Base-by-base conservation (phyloP, 441 rosid species). In the Populus trichocarpa region DNA sequence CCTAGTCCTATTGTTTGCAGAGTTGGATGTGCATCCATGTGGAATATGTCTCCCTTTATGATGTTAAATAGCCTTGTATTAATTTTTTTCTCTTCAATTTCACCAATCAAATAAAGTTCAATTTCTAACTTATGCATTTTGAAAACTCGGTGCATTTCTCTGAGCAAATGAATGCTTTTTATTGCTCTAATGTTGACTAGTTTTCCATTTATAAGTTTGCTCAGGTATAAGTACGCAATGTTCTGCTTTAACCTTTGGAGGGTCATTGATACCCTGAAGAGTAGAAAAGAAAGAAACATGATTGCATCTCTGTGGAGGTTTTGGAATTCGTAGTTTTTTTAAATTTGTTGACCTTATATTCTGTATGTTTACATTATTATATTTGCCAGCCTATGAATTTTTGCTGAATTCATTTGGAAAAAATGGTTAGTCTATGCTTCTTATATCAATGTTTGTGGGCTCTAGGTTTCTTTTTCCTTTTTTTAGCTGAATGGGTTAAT, bases 231-330 rank as follows among this genome's bases (percentile, higher is more conserved):
- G 25, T 22, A 30, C 5, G 38, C 68, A 69, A 0, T 33, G 18
- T 23, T 76, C 35, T 76, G 57, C 74, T 69, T 70, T 76, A 22
- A 66, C 12, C 36, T 18, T 66, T 75, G 23, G 30, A 13, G 4
- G 35, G 61, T 71, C 32, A 42, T 71, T 57, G n/a, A 32, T 73
- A 73, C 20, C 36, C 65, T 35, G 53, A 61, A 10, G 46, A 33
- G 69, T 63, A 22, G 57, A 59, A 57, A 59, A n/a, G 50, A 33
- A 14, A 33, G 33, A 25, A 8, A 5, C 5, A 12, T 1, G 10
- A 16, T 18, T 59, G 35, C 9, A 73, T 71, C 25, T 26, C 16
- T 12, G 11, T 46, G 75, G 36, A 61, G 26, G 68, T 30, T 59
- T 59, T 73, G 50, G 16, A 23, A 6, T 46, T 50, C 13, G 14